Evolutionary conservation across 2,329 filamentous ascomycete genomes (phyloP).

Genomic region (Calonectria ilicicola): DNA sequence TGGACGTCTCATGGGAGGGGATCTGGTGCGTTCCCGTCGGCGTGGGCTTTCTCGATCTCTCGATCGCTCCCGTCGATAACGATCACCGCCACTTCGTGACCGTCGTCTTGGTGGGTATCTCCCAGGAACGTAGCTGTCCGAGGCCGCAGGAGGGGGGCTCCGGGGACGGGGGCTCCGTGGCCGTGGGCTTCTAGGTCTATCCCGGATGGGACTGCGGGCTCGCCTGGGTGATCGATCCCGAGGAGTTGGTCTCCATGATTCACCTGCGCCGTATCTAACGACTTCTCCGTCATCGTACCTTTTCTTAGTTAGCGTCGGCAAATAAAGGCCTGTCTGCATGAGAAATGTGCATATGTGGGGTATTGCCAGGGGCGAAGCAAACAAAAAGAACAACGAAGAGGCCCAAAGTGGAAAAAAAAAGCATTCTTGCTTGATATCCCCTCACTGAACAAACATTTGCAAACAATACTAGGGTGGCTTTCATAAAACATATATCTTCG

Average conservation of each 20-base stretch:
- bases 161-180: conserved; percentile 54
- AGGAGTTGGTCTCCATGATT: conserved; percentile 71
- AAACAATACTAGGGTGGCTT: not conserved
- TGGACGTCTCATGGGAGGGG: conserved; percentile 51
- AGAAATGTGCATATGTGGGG: not conserved
- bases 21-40: conserved; percentile 51
- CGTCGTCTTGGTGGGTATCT: conserved; percentile 56
- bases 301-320: conserved; percentile 24
- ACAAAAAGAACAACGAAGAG: conserved; percentile 14
- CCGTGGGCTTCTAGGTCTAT: conserved; percentile 50
- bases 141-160: conserved; percentile 51
- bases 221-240: conserved; percentile 59
- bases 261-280: conserved; percentile 70
- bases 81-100: conserved; percentile 55
- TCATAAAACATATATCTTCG: conserved; percentile 2
- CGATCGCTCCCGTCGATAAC: conserved; percentile 57
- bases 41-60: conserved; percentile 54
- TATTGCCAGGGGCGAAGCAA: conserved; percentile 13
- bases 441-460: not conserved
- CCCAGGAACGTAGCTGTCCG: conserved; percentile 61
- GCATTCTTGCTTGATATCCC: not conserved
- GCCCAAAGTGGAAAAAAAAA: not conserved
- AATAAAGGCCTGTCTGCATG: not conserved
- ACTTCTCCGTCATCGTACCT: conserved; percentile 74
- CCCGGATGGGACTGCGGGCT: conserved; percentile 47